Conservation (phyloP, 257 asterid genomes). For the Scutellaria barbata region DNA sequence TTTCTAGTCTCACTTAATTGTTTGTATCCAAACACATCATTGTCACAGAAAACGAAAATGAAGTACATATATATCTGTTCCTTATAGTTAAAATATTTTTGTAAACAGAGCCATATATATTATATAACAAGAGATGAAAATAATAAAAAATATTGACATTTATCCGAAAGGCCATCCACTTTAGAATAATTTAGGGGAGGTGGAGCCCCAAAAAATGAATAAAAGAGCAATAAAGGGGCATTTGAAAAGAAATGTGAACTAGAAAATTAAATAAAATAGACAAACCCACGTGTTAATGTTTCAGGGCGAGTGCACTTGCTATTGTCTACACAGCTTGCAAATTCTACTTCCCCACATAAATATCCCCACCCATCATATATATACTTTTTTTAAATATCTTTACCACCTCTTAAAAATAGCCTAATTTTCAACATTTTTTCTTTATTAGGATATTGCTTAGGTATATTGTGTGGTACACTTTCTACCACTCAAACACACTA, state of each 20-base stretch:
- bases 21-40: no score
- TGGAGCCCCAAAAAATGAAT: slow-evolving; percentile 27
- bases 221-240: neutral
- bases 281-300: slow-evolving; percentile 32
- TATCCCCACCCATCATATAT: slow-evolving; percentile 12
- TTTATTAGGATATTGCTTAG: slow-evolving; percentile 17
- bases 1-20: no score
- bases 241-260: slow-evolving; percentile 33
- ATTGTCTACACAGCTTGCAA: slow-evolving; percentile 33
- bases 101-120: no score
- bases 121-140: no score
- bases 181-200: slow-evolving; percentile 31
- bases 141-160: neutral
- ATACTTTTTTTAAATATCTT: slow-evolving; percentile 31
- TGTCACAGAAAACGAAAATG: no score
- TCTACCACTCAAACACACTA: neutral
- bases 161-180: slow-evolving; percentile 29
- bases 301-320: slow-evolving; percentile 17
- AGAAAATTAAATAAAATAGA: slow-evolving; percentile 38
- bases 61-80: no score
- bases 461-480: slow-evolving; percentile 17
- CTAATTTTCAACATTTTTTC: neutral
- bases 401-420: slow-evolving; percentile 28
- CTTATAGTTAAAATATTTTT: no score
- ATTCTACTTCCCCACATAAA: slow-evolving; percentile 20